These are phyloP conservation scores for Avena atlantica DNA, from an alignment of 176 grass and related monocot species.

Conservation along the genomic window DNA sequence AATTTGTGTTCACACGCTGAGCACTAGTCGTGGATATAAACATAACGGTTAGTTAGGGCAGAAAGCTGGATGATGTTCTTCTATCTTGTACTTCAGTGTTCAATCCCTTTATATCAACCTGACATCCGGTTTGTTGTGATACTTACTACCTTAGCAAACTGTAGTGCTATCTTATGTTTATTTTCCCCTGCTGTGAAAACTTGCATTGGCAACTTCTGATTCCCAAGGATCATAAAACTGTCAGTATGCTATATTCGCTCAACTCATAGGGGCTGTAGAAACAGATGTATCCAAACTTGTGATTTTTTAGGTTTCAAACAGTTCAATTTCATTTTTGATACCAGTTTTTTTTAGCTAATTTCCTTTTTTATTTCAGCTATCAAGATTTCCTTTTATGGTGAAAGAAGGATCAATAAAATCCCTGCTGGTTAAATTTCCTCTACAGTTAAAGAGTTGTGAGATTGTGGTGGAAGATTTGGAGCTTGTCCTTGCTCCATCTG, in stretches of 20 bases:
- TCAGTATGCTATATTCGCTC: background rate
- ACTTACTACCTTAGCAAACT: conserved; percentile 14
- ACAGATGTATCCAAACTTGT: background rate
- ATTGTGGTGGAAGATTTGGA: conserved; percentile 91
- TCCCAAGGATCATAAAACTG: background rate
- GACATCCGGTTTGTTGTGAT: background rate
- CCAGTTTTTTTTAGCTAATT: background rate
- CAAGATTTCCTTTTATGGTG: conserved; percentile 60
- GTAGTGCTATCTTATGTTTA: background rate
- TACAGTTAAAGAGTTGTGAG: conserved; percentile 68
- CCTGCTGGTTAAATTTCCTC: conserved; percentile 77
- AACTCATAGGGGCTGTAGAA: background rate
- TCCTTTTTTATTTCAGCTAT: conserved; percentile 64
- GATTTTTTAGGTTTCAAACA: conserved; percentile 13
- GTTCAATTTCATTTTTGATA: background rate
- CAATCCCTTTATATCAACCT: conserved; percentile 28
- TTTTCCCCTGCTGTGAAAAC: background rate
- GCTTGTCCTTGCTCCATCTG: conserved; percentile 75
- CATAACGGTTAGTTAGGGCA: background rate
- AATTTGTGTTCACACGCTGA: background rate
- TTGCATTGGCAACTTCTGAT: conserved; percentile 9
- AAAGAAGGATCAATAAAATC: conserved; percentile 99
- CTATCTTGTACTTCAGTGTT: conserved; percentile 1
- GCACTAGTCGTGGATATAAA: background rate
- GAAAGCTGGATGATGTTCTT: conserved; percentile 6